Evolutionary conservation across 1,284 basidiomycete species (phyloP).

Genomic region (Gymnopus androsaceus): DNA sequence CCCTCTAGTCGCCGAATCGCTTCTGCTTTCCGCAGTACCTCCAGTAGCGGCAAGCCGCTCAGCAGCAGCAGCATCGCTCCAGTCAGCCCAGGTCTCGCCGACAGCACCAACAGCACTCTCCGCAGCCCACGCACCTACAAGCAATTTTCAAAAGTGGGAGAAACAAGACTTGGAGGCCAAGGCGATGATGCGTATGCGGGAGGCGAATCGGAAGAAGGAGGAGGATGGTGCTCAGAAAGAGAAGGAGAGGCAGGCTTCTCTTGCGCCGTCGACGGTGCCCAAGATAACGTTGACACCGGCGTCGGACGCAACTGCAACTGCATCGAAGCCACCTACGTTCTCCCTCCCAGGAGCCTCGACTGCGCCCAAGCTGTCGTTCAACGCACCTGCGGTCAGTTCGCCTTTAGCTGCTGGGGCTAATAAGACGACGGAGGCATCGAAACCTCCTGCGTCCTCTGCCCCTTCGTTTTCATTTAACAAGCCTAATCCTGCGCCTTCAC

Average conservation of each 20-base stretch:
- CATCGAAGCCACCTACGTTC: slow-evolving; percentile 13
- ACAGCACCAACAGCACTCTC: slow-evolving; percentile 57
- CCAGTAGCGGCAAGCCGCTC: slow-evolving; percentile 35
- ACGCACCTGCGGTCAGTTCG: slow-evolving; percentile 22
- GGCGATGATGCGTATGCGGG: slow-evolving; percentile 68
- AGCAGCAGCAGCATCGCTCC: slow-evolving; percentile 12
- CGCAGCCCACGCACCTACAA: slow-evolving; percentile 42
- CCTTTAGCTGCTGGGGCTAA: slow-evolving; percentile 8
- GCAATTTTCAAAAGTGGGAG: slow-evolving; percentile 76
- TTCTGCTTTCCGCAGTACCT: slow-evolving; percentile 35
- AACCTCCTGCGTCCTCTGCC: slow-evolving; percentile 16
- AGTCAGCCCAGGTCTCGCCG: slow-evolving; percentile 39
- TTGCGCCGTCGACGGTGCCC: slow-evolving; percentile 23
- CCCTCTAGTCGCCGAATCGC: slow-evolving; percentile 28
- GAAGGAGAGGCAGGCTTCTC: slow-evolving; percentile 33
- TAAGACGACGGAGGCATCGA: slow-evolving; percentile 3
- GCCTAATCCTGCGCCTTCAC: slow-evolving; percentile 19
- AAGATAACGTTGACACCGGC: slow-evolving; percentile 14
- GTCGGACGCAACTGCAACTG: background rate
- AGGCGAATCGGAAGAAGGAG: slow-evolving; percentile 49
- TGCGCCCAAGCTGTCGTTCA: slow-evolving; percentile 13
- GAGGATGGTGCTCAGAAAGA: slow-evolving; percentile 42
- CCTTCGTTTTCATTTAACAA: slow-evolving; percentile 27
- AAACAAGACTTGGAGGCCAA: slow-evolving; percentile 79
- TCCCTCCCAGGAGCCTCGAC: slow-evolving; percentile 6